These are phyloP conservation scores for Fusarium sp. DNA, from an alignment of 2,329 filamentous ascomycete species.

Conservation along the genomic window DNA sequence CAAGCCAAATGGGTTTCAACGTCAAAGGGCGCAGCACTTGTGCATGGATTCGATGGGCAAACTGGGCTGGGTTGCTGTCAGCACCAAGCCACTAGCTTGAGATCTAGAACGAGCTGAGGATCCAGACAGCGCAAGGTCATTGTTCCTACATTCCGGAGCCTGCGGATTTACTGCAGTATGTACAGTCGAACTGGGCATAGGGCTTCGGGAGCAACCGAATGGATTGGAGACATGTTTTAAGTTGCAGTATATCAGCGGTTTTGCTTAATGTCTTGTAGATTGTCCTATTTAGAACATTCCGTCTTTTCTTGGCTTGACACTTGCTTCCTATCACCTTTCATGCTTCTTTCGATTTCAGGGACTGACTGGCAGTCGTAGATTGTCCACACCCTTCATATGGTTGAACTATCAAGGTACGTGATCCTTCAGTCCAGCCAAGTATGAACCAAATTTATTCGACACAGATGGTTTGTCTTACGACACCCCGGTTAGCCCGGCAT, in stretches of 20 bases:
- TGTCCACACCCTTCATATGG: not conserved
- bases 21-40: slow-evolving; percentile 27
- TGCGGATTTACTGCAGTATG: slow-evolving; percentile 3
- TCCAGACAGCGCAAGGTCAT: not conserved
- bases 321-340: not conserved
- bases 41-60: slow-evolving; percentile 21
- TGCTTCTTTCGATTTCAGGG: not conserved
- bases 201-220: slow-evolving; percentile 34
- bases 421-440: not conserved
- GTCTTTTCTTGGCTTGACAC: not conserved
- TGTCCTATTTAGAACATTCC: slow-evolving; percentile 7
- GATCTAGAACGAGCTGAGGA: slow-evolving; percentile 34
- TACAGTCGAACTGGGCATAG: not conserved
- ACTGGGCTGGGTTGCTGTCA: slow-evolving; percentile 24
- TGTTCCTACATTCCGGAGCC: not conserved
- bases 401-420: not conserved
- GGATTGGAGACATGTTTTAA: not conserved
- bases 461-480: slow-evolving; percentile 2
- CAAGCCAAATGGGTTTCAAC: slow-evolving; percentile 15
- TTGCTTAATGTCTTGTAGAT: slow-evolving; percentile 2
- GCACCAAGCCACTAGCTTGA: slow-evolving; percentile 20
- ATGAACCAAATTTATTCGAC: not conserved
- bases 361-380: not conserved
- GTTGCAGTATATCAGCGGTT: not conserved
- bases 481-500: slow-evolving; percentile 15